Base-by-base conservation (phyloP, 2,329 filamentous ascomycete species). In the Penicillium verrucosum region DNA sequence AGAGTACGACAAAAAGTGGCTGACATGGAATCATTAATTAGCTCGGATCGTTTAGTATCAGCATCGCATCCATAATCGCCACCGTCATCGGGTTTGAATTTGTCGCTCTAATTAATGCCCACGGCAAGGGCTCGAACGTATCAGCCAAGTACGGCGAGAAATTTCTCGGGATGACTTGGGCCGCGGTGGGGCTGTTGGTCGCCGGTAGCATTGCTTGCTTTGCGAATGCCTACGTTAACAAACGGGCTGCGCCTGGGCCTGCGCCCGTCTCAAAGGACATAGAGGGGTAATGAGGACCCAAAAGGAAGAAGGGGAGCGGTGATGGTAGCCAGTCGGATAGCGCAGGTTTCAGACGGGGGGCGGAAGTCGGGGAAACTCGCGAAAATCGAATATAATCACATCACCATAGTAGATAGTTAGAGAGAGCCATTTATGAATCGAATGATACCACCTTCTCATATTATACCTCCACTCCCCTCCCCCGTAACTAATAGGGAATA, bases 41-140 rank as follows among this genome's bases (percentile, higher is more conserved):
- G 74, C 65, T 84, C n/a, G 79, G 80, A 0, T 83, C 85, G 59
- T 40, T 84, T 7, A 74, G 85, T 12, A 81, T 88, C 65, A 88
- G 88, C 4, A 85, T 87, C 51, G 86, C 88, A 46, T 92, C 89
- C 21, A 90, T 90, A 64, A 87, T 92, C 25, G 83, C 86, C 27
- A 89, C 83, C 0, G 87, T 88, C 18, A 71, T 86, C 5, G 78
- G 80, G 11, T 77, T 80, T 53, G 83, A 85, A 69, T 82, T 79
- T 4, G 71, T 77, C 2, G 64, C 79, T 18, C 65, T 81, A 0
- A 78, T 87, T 59, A 85, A 85, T 59, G 68, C 80, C 29, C 77
- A 83, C 52, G 82, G 82, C 5, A 70, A 78, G 16, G 68, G 74
- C 0, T 75, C 83, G 27, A 80, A 81, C 0, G 69, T 85, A 10